A percentile compares a stretch with the other conserved stretches of the same genome.
Conservation (phyloP, 75 land plant species). For the Pinus taeda region DNA sequence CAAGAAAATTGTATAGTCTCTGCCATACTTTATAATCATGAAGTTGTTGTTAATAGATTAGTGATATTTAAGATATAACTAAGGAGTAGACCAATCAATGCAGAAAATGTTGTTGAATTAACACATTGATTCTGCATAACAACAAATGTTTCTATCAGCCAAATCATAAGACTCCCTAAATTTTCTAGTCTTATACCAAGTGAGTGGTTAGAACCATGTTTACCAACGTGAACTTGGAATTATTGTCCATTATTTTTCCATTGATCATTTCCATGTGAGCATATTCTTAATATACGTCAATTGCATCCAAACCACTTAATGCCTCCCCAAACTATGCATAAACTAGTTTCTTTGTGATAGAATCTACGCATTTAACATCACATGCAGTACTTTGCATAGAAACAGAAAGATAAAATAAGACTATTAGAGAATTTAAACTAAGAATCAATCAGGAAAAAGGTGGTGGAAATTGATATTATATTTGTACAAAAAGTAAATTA, state of each 20-base stretch:
- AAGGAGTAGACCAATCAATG: constrained; percentile 94
- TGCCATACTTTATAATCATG: constrained; percentile 84
- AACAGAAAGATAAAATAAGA: neutral
- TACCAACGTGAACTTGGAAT: constrained; percentile 66
- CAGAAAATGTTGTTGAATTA: constrained; percentile 69
- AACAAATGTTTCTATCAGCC: constrained; percentile 89
- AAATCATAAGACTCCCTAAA: constrained; percentile 94
- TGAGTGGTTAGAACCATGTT: constrained; percentile 93
- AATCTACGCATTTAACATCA: constrained; percentile 92
- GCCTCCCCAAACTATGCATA: constrained; percentile 99
- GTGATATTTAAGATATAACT: constrained; percentile 91
- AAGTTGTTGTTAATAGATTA: constrained; percentile 52
- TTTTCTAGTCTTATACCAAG: constrained; percentile 81
- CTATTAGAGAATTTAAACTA: too few species aligned
- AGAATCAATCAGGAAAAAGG: too few species aligned
- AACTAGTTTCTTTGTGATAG: constrained; percentile 91
- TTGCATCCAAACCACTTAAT: constrained; percentile 83
- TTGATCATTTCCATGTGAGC: constrained; percentile 85
- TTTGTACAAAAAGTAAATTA: too few species aligned
- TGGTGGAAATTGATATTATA: too few species aligned
- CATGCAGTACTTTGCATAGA: constrained; percentile 70
- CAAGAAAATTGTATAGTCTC: constrained; percentile 43
- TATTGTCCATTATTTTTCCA: constrained; percentile 93
- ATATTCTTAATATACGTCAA: constrained; percentile 95
- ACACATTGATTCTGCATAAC: constrained; percentile 57